phyloP scores from a whole-genome alignment of 805 yeast species.

The Ogataea corticis region DNA sequence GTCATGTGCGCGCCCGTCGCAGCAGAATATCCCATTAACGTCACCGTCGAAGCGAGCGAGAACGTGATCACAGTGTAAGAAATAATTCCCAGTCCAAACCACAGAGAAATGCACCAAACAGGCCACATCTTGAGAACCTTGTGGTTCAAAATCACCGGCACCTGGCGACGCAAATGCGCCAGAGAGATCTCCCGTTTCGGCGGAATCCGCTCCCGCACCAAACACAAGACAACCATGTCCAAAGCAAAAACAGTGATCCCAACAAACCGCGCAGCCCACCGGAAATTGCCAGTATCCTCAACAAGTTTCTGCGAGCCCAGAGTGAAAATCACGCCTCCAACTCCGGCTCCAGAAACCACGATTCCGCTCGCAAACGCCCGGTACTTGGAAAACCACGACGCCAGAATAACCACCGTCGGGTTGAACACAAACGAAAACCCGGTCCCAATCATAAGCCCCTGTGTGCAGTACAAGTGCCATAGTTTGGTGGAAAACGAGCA shows the following conservation, averaged over 20 bases:
- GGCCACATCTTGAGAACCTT: slow-evolving; percentile 18
- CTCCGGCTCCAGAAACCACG: slow-evolving; percentile 42
- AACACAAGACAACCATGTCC: slow-evolving; percentile 39
- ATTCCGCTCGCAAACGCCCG: slow-evolving; percentile 44
- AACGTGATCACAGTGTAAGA: slow-evolving; percentile 47
- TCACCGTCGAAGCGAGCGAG: slow-evolving; percentile 48
- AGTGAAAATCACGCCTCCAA: slow-evolving; percentile 42
- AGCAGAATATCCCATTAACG: slow-evolving; percentile 45
- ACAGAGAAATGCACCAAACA: slow-evolving; percentile 19
- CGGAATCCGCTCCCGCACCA: slow-evolving; percentile 47
- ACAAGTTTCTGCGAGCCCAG: slow-evolving; percentile 38
- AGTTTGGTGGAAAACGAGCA: slow-evolving; percentile 53
- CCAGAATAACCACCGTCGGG: slow-evolving; percentile 49
- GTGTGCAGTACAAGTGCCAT: slow-evolving; percentile 53
- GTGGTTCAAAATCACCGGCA: slow-evolving; percentile 14
- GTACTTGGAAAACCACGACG: slow-evolving; percentile 54
- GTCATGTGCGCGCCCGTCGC: slow-evolving; percentile 46
- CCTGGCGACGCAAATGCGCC: slow-evolving; percentile 13
- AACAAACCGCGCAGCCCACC: slow-evolving; percentile 45
- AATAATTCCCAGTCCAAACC: slow-evolving; percentile 38
- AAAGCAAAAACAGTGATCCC: slow-evolving; percentile 42
- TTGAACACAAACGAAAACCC: slow-evolving; percentile 51
- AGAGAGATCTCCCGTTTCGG: slow-evolving; percentile 12
- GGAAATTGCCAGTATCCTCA: slow-evolving; percentile 40
- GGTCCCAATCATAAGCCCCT: slow-evolving; percentile 52